Evolutionary conservation across 1,139 yeast species (phyloP).

Genomic region (Wickerhamomyces sp.): DNA sequence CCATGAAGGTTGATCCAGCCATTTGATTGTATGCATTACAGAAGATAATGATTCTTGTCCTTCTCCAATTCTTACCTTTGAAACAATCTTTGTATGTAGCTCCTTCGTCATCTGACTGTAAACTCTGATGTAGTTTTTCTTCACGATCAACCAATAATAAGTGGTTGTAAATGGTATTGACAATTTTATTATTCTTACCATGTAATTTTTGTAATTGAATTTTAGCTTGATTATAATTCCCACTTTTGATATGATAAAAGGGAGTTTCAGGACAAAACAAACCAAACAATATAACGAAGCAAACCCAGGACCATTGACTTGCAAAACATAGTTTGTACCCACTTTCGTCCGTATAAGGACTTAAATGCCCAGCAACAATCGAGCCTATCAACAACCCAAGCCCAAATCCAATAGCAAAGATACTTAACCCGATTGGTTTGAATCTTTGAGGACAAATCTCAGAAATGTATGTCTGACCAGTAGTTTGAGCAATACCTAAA

Average conservation of each 20-base stretch:
- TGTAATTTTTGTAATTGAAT: slow-evolving; percentile 19
- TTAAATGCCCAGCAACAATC: too few relatives aligned
- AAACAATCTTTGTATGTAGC: slow-evolving; percentile 26
- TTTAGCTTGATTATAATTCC: slow-evolving; percentile 12
- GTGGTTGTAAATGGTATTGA: too few relatives aligned
- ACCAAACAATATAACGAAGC: slow-evolving; percentile 14
- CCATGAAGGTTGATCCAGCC: slow-evolving; percentile 50
- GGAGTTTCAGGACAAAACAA: slow-evolving; percentile 33
- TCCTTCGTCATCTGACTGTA: neutral
- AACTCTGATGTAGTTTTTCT: slow-evolving; percentile 10
- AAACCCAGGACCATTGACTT: slow-evolving; percentile 39
- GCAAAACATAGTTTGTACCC: slow-evolving; percentile 40
- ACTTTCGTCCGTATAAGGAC: too few relatives aligned
- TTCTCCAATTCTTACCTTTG: slow-evolving; percentile 44
- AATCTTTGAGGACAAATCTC: too few relatives aligned
- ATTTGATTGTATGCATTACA: slow-evolving; percentile 45
- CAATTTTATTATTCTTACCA: slow-evolving; percentile 14
- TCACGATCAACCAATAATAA: too few relatives aligned
- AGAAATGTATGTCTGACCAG: too few relatives aligned
- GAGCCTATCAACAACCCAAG: too few relatives aligned
- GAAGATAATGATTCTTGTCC: slow-evolving; percentile 52
- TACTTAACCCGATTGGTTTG: too few relatives aligned
- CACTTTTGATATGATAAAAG: slow-evolving; percentile 29
- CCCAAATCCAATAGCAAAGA: too few relatives aligned
- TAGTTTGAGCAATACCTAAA: too few relatives aligned